Evolutionary conservation across 2,329 filamentous ascomycete genomes (phyloP).

Genomic region (Sclerotinia spermophila): DNA sequence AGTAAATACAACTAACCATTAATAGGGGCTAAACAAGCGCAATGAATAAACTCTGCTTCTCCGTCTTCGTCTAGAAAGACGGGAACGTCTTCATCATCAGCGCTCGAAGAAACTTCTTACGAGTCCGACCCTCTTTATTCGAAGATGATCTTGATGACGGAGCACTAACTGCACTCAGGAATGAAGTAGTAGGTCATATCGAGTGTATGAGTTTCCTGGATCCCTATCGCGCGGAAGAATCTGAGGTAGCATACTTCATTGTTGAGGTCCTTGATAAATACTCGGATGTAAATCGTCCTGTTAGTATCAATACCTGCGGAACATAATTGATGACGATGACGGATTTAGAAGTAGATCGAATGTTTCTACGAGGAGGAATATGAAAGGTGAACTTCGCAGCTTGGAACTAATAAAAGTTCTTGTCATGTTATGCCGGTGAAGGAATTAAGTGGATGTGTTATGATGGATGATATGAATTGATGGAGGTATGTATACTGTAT

Average conservation of each 20-base stretch:
- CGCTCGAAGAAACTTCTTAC: background rate
- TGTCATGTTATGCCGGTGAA: background rate
- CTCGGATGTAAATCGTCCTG: background rate
- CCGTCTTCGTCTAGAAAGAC: background rate
- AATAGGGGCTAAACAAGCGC: background rate
- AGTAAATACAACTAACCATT: background rate
- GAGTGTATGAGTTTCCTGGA: background rate
- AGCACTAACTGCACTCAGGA: background rate
- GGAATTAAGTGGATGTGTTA: background rate
- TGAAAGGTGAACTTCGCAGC: background rate
- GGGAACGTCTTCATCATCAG: background rate
- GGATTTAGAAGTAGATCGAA: background rate
- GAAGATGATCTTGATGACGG: background rate
- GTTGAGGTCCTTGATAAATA: background rate
- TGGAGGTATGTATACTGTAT: background rate
- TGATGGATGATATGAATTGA: background rate
- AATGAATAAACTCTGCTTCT: background rate
- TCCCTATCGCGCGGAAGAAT: accelerated
- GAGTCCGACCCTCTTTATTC: background rate
- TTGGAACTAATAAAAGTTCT: background rate
- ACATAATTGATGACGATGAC: background rate
- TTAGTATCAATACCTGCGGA: background rate
- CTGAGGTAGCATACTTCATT: background rate
- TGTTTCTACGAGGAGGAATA: too few species aligned
- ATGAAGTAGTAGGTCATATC: background rate